phyloP scores from a whole-genome alignment of 2,329 filamentous ascomycete genomes.

The Pseudocercospora crystallina region DNA sequence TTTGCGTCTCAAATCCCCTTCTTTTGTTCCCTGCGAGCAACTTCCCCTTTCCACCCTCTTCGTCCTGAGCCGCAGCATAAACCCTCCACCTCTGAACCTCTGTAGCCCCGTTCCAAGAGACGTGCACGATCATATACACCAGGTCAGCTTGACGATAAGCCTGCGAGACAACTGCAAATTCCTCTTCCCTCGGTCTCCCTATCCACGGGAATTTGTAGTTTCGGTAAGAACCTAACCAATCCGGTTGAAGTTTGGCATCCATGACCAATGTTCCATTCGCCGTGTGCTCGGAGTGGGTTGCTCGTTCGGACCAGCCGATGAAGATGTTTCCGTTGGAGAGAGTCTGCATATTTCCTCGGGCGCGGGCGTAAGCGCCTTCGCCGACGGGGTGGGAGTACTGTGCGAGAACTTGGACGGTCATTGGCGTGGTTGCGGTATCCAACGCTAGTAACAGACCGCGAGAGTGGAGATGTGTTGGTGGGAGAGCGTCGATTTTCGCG shows the following conservation, averaged over 20 bases:
- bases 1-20: too few relatives aligned
- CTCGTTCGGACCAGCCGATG: conserved; percentile 48
- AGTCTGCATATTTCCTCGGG: conserved; percentile 32
- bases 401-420: conserved; percentile 7
- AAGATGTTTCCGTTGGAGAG: conserved; percentile 54
- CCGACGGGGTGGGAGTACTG: conserved; percentile 17
- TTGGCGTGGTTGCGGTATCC: conserved; percentile 13
- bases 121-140: not conserved
- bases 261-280: conserved; percentile 52
- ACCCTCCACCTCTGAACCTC: conserved; percentile 2
- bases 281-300: conserved; percentile 37
- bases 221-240: conserved; percentile 49
- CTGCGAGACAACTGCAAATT: not conserved
- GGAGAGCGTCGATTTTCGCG: conserved; percentile 34
- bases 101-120: conserved; percentile 3
- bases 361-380: conserved; percentile 45
- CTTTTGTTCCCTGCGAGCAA: too few relatives aligned
- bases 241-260: conserved; percentile 37
- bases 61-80: not conserved
- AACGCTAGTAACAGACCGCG: conserved; percentile 19
- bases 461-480: conserved; percentile 13
- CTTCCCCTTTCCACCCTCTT: too few relatives aligned
- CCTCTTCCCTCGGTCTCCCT: conserved; percentile 20
- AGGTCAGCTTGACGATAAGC: too few relatives aligned
- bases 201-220: conserved; percentile 51